Evolutionary conservation across 1,284 basidiomycete genomes (phyloP).

Genomic region (Leccinum insolens): DNA sequence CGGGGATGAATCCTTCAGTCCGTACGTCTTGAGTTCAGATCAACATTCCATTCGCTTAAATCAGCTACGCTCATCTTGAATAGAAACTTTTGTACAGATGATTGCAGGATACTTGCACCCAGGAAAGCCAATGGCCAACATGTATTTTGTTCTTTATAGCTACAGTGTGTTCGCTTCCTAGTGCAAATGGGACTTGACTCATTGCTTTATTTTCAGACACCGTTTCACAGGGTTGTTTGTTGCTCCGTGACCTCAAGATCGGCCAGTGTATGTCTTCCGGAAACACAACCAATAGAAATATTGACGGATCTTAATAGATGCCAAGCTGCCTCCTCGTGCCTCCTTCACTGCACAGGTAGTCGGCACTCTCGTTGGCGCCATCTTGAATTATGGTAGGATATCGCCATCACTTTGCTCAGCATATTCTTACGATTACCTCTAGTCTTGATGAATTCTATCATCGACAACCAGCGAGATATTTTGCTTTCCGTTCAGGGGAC

Average conservation of each 20-base stretch:
- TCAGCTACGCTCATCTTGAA: background rate
- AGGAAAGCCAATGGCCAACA: constrained; percentile 60
- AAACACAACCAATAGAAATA: constrained; percentile 3
- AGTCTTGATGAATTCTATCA: constrained; percentile 61
- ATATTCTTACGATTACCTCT: background rate
- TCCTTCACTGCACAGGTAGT: constrained; percentile 66
- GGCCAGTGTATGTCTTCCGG: constrained; percentile 47
- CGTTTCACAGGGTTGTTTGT: constrained; percentile 43
- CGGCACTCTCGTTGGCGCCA: constrained; percentile 38
- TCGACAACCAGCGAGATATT: constrained; percentile 53
- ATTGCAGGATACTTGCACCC: constrained; percentile 64
- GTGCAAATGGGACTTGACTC: background rate
- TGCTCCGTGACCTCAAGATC: constrained; percentile 61
- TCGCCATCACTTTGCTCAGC: no score
- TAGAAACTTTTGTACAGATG: constrained; percentile 50
- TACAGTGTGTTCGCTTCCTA: constrained; percentile 38
- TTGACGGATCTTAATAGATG: constrained; percentile 36
- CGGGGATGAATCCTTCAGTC: constrained; percentile 50
- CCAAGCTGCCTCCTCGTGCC: constrained; percentile 68
- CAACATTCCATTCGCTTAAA: background rate
- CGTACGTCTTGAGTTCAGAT: constrained; percentile 34
- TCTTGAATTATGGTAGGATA: constrained; percentile 17
- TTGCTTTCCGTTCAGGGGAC: constrained; percentile 51
- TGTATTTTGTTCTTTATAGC: constrained; percentile 60
- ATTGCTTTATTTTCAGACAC: constrained; percentile 35